Evolutionary conservation across 495 filamentous ascomycete genomes (phyloP).

Genomic region (Talaromyces proteolyticus): DNA sequence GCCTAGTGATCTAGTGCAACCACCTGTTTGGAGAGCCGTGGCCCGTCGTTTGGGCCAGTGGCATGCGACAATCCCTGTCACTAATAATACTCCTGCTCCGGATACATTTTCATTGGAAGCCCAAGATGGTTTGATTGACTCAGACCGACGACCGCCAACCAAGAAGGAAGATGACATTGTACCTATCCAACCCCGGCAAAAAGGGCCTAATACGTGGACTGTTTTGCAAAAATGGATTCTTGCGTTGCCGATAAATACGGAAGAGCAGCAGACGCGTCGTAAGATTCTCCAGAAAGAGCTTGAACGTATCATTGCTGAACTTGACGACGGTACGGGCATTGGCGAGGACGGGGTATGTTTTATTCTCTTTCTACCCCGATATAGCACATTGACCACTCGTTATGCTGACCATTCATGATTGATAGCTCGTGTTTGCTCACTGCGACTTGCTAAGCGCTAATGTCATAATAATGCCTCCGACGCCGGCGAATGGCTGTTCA

Average conservation of each 20-base stretch:
- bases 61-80: constrained; percentile 68
- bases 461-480: constrained; percentile 72
- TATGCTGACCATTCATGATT: no score
- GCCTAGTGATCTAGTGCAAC: constrained; percentile 68
- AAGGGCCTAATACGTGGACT: constrained; percentile 80
- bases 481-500: constrained; percentile 19
- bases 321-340: constrained; percentile 68
- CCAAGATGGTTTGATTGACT: background rate
- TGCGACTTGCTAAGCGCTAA: constrained; percentile 94
- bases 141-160: background rate
- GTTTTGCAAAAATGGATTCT: constrained; percentile 93
- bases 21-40: constrained; percentile 73
- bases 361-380: no score
- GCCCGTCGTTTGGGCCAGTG: constrained; percentile 82
- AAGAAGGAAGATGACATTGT: constrained; percentile 34
- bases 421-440: constrained; percentile 83
- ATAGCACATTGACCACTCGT: constrained; percentile 7
- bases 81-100: background rate
- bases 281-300: constrained; percentile 69
- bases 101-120: background rate
- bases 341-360: constrained; percentile 62
- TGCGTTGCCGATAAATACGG: constrained; percentile 69
- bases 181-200: constrained; percentile 53
- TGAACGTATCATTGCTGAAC: constrained; percentile 54
- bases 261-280: constrained; percentile 59